Base-by-base conservation (phyloP, 1,139 yeast genomes). In the Saccharomyces hybrid region DNA sequence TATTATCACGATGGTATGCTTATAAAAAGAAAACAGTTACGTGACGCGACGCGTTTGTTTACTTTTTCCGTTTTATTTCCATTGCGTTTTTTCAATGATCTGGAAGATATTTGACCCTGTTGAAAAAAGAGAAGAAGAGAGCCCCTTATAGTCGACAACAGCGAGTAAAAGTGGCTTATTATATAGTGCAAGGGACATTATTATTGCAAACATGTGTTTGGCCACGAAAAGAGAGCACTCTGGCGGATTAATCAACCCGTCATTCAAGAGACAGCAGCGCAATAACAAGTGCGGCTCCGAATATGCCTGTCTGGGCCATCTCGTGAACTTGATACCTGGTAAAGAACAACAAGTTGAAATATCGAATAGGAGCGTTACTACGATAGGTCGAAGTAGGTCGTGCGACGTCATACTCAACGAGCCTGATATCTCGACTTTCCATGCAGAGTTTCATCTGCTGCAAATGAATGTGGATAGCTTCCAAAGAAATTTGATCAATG, bases 371-470 rank as follows among this genome's bases (percentile, higher is more conserved):
- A 54, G 61, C 5, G 55, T 57, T 6, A 59, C 61, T 5, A 58
- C 63, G 1, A 60, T 84, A 8, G 93, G 93, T 0, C 72, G 93
- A 56, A 83, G 89, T 59, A 76, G 83, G 54, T 71, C 78, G 9
- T 82, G 88, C 67, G 88, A 84, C 59, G 69, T 84, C 14, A 70
- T 73, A 25, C 68, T 86, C 11, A 60, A 65, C 9, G 86, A 84
- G 2, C 72, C 75, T 0, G 91, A 86, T 63, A 83, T 85, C 9
- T 85, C 91, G 1, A 82, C 88, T 0, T 73, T 74, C 49, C 95
- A 86, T 66, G 82, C 89, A 60, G 77, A 78, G 56, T 67, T 85
- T 14, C 70, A 77, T 14, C 66, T 79, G 4, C 61, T 71, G 7
- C 64, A 61, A 31, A 70, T 74, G 55, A 66, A 72, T 3, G 61